A percentile compares a stretch with the other conserved stretches of the same genome.
phyloP scores from a whole-genome alignment of 2,329 filamentous ascomycete species.

The Aspergillus brunneoviolaceus region DNA sequence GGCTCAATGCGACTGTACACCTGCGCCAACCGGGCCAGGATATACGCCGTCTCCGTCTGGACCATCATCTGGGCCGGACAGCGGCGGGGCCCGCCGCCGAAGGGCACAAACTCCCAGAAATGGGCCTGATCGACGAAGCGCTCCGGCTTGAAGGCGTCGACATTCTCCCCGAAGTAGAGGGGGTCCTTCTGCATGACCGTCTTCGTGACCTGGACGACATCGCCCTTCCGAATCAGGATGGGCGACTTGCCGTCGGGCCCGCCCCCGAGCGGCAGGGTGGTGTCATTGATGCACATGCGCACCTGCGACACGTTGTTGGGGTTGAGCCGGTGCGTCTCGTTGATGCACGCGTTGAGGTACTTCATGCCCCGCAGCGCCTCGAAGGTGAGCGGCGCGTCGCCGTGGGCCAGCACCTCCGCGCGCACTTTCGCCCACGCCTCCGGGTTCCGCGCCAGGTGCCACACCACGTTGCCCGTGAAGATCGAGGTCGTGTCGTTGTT shows the following conservation, averaged over 20 bases:
- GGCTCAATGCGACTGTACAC: background rate
- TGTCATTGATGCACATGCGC: slow-evolving; percentile 21
- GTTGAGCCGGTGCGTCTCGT: slow-evolving; percentile 16
- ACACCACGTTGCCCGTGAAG: slow-evolving; percentile 15
- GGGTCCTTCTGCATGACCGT: too few species aligned
- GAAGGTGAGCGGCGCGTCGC: background rate
- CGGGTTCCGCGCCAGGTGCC: slow-evolving; percentile 12
- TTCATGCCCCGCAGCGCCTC: background rate
- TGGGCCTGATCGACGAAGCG: slow-evolving; percentile 1
- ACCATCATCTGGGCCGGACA: slow-evolving; percentile 18
- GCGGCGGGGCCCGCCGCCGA: slow-evolving; percentile 11
- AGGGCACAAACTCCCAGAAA: slow-evolving; percentile 12
- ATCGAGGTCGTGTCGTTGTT: slow-evolving; percentile 20
- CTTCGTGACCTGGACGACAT: too few species aligned
- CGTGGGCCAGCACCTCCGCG: too few species aligned
- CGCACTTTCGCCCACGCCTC: slow-evolving; percentile 1
- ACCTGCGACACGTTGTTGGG: slow-evolving; percentile 11
- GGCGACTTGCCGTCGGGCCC: slow-evolving; percentile 8
- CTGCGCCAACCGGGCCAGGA: slow-evolving; percentile 5
- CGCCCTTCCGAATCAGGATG: too few species aligned
- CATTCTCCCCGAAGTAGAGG: too few species aligned
- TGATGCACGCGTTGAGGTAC: slow-evolving; percentile 9
- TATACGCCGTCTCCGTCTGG: slow-evolving; percentile 9
- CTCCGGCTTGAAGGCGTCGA: too few species aligned
- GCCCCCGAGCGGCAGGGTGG: slow-evolving; percentile 23